These are phyloP conservation scores for Cucurbita argyrosperma DNA, from an alignment of 306 rosid species.

Conservation along the genomic window DNA sequence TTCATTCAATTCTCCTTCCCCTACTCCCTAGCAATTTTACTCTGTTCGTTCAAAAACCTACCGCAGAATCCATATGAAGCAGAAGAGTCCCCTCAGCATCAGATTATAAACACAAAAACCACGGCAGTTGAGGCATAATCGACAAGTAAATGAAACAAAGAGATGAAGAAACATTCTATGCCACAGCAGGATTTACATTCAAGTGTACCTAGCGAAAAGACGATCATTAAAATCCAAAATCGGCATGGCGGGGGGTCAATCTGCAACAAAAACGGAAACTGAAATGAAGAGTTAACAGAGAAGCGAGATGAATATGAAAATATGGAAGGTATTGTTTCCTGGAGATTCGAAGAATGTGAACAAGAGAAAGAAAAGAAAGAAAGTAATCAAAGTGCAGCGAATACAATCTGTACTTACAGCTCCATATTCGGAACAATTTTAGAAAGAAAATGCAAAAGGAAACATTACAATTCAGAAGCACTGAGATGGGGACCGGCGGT, in stretches of 20 bases:
- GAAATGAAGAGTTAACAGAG: background rate
- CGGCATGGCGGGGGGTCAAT: background rate
- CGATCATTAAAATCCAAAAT: background rate
- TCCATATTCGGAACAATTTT: background rate
- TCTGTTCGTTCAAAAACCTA: background rate
- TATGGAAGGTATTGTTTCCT: background rate
- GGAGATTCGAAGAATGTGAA: background rate
- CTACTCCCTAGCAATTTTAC: background rate
- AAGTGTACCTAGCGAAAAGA: background rate
- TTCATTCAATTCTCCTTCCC: background rate
- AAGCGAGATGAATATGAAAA: background rate
- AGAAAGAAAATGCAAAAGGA: background rate
- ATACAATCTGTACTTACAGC: background rate
- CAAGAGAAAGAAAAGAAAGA: background rate
- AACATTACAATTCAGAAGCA: background rate
- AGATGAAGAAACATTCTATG: background rate
- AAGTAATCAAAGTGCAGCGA: constrained; percentile 5
- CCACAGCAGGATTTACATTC: background rate
- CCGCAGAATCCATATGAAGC: background rate
- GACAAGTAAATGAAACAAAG: background rate
- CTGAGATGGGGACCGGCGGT: background rate
- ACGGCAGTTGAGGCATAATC: background rate
- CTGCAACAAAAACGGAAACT: background rate
- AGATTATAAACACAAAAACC: background rate
- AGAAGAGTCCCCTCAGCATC: background rate